phyloP scores from a whole-genome alignment of 768 basidiomycete species.

The Pleurotus platypus region DNA sequence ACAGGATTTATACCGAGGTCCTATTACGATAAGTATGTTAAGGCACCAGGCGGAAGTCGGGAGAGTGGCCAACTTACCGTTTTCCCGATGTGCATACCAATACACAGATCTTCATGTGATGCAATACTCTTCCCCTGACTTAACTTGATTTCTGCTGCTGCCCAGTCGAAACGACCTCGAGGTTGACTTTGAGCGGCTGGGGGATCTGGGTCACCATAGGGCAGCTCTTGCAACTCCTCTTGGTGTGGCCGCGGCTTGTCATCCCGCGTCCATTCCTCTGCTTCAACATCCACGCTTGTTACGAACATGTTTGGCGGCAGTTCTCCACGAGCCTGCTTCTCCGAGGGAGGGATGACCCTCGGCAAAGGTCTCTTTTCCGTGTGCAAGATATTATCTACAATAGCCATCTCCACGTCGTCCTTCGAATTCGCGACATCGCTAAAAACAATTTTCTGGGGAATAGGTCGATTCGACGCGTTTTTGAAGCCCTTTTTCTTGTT shows the following conservation, averaged over 20 bases:
- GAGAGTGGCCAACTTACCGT: conserved; percentile 31
- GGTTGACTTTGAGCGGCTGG: background rate
- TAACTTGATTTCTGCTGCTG: conserved; percentile 27
- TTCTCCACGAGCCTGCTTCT: conserved; percentile 41
- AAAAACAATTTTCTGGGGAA: conserved; percentile 55
- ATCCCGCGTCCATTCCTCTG: conserved; percentile 32
- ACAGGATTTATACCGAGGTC: conserved; percentile 53
- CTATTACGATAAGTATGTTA: conserved; percentile 26
- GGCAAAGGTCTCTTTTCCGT: conserved; percentile 16
- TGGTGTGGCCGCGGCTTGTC: conserved; percentile 28
- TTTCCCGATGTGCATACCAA: conserved; percentile 40
- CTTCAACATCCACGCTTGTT: conserved; percentile 70
- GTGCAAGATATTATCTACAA: conserved; percentile 66
- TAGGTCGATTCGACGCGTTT: conserved; percentile 37
- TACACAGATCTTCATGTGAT: conserved; percentile 19
- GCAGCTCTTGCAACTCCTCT: conserved; percentile 7
- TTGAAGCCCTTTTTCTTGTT: conserved; percentile 73
- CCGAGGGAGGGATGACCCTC: conserved; percentile 61
- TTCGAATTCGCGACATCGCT: conserved; percentile 44
- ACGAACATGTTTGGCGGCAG: conserved; percentile 66
- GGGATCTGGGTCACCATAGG: conserved; percentile 1
- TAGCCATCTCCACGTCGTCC: conserved; percentile 40
- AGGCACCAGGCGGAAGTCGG: background rate
- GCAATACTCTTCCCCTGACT: conserved; percentile 20
- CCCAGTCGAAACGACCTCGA: conserved; percentile 31